phyloP scores from a whole-genome alignment of 1,284 basidiomycete genomes.

The Ganoderma lucidum region DNA sequence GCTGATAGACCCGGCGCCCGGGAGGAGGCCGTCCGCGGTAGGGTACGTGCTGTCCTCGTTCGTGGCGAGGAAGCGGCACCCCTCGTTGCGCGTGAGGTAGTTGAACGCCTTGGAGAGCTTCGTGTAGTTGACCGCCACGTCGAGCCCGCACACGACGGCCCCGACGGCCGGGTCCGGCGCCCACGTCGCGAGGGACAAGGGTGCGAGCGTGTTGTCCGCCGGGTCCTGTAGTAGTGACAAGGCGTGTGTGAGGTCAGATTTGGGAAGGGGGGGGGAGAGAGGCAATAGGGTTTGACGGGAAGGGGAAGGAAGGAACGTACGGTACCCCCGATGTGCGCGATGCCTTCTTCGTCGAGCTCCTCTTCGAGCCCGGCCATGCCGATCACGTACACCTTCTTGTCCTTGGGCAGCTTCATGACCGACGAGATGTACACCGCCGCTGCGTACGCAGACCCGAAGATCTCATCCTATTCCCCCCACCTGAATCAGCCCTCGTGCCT shows the following conservation, averaged over 20 bases:
- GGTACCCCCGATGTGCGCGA: conserved; percentile 86
- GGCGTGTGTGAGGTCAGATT: not conserved
- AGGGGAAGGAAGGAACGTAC: conserved; percentile 52
- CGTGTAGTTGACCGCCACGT: conserved; percentile 85
- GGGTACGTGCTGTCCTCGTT: conserved; percentile 96
- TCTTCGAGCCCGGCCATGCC: conserved; percentile 95
- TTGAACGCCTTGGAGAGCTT: conserved; percentile 95
- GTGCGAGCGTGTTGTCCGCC: conserved; percentile 79
- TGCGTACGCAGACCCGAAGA: conserved; percentile 96
- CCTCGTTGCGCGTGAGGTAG: conserved; percentile 83
- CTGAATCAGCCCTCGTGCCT: not conserved
- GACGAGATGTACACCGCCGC: conserved; percentile 93
- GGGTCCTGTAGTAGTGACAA: conserved; percentile 66
- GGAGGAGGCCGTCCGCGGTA: conserved; percentile 80
- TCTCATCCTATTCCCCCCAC: conserved; percentile 74
- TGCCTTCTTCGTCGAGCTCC: conserved; percentile 87
- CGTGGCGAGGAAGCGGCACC: conserved; percentile 89
- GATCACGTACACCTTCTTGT: conserved; percentile 96
- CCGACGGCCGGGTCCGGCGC: conserved; percentile 82
- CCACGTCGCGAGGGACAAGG: conserved; percentile 76
- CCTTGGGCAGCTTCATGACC: conserved; percentile 87
- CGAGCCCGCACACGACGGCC: conserved; percentile 92
- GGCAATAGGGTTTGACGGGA: not conserved
- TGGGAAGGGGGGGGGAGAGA: not conserved
- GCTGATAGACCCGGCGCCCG: conserved; percentile 87